Evolutionary conservation across 1,284 basidiomycete genomes (phyloP).

Genomic region (Austroboletus novae-zelandiae): DNA sequence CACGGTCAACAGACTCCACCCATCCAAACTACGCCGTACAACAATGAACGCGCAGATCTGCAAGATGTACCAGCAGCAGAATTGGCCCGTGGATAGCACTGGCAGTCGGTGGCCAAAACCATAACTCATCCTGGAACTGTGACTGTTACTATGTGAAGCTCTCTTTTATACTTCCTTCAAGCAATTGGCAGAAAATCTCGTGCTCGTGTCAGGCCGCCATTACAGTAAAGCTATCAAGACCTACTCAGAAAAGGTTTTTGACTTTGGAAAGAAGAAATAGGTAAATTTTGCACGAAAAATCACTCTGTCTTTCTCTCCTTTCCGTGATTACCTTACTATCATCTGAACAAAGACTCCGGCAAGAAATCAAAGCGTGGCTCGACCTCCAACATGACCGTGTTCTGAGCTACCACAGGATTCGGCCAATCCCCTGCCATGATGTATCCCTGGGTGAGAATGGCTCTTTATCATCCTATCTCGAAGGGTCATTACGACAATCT

Average conservation of each 20-base stretch:
- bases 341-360: conserved; percentile 13
- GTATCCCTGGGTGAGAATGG: conserved; percentile 26
- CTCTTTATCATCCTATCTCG: conserved; percentile 16
- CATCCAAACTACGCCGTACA: no score
- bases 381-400: conserved; percentile 16
- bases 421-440: conserved; percentile 24
- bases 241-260: conserved; percentile 5
- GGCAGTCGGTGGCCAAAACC: no score
- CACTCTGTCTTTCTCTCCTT: no score
- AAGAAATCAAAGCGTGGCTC: conserved; percentile 22
- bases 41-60: no score
- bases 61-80: no score
- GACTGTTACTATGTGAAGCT: no score
- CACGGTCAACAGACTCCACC: no score
- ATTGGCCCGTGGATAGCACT: no score
- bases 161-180: neutral
- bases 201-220: conserved; percentile 13
- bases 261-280: conserved; percentile 14
- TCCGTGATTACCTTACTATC: no score
- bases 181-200: no score
- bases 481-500: neutral
- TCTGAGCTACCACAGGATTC: conserved; percentile 15
- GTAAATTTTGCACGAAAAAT: neutral
- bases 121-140: no score
- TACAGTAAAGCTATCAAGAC: conserved; percentile 14